Conservation (phyloP, 331 rosid genomes). For the Quercus tomentella region DNA sequence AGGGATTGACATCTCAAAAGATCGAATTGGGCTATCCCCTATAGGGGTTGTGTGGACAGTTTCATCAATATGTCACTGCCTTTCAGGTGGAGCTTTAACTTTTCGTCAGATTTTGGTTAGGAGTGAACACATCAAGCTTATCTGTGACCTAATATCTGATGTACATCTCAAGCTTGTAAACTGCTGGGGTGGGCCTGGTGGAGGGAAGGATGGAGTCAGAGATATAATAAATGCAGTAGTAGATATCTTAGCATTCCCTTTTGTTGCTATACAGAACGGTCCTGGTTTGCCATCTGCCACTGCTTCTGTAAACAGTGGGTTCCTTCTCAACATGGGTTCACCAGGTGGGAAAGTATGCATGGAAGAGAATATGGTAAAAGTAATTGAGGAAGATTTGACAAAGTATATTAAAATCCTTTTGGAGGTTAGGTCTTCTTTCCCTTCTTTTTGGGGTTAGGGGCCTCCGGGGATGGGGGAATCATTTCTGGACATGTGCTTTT, state of each 20-base stretch:
- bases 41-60: slow-evolving; percentile 80
- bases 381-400: slow-evolving; percentile 85
- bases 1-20: slow-evolving; percentile 35
- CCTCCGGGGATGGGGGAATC: neutral
- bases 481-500: neutral
- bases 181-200: slow-evolving; percentile 91
- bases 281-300: slow-evolving; percentile 79
- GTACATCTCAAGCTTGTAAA: slow-evolving; percentile 73
- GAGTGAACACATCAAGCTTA: slow-evolving; percentile 63
- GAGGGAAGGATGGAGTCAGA: slow-evolving; percentile 75
- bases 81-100: slow-evolving; percentile 73
- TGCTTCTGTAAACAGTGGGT: slow-evolving; percentile 86
- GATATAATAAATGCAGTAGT: slow-evolving; percentile 62
- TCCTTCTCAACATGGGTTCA: slow-evolving; percentile 81
- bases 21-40: slow-evolving; percentile 79
- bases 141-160: slow-evolving; percentile 67
- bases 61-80: slow-evolving; percentile 74
- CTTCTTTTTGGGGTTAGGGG: neutral
- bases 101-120: slow-evolving; percentile 71
- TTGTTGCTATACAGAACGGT: slow-evolving; percentile 86
- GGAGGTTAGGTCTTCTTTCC: slow-evolving; percentile 60
- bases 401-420: slow-evolving; percentile 69
- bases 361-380: slow-evolving; percentile 83
- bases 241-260: slow-evolving; percentile 92
- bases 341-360: slow-evolving; percentile 74